phyloP scores from a whole-genome alignment of 257 asterid species.

The Rehmannia glutinosa region DNA sequence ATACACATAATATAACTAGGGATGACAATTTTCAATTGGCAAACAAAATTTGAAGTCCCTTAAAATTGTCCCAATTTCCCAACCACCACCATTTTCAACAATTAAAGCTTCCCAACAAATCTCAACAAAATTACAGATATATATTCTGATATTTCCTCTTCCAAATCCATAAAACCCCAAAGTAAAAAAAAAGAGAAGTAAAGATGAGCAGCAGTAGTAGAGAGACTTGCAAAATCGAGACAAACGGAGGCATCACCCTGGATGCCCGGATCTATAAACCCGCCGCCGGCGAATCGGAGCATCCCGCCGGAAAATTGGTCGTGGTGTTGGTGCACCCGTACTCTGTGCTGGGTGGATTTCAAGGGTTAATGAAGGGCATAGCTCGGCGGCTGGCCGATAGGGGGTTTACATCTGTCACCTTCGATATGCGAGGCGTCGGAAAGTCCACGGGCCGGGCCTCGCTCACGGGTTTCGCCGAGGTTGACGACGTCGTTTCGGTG shows the following conservation, averaged over 20 bases:
- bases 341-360: constrained; percentile 74
- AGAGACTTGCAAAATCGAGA: constrained; percentile 43
- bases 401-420: constrained; percentile 64
- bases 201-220: constrained; percentile 29
- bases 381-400: constrained; percentile 57
- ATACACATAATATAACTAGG: no score
- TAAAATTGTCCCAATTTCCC: no score
- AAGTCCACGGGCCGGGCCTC: constrained; percentile 82
- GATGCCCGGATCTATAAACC: constrained; percentile 60
- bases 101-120: background rate
- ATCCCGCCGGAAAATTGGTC: constrained; percentile 22
- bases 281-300: constrained; percentile 18
- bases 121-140: background rate
- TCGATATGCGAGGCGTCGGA: constrained; percentile 82
- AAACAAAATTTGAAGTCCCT: no score
- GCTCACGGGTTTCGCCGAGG: constrained; percentile 68
- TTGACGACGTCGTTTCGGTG: constrained; percentile 65
- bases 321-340: constrained; percentile 71
- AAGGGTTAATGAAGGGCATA: constrained; percentile 74
- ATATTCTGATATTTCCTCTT: background rate
- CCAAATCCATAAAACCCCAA: background rate
- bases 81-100: constrained; percentile 6
- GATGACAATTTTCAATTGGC: no score
- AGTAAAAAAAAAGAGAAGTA: background rate
- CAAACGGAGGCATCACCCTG: constrained; percentile 39